Conservation (phyloP, 1,284 basidiomycete genomes). For the Heterobasidion annosum region DNA sequence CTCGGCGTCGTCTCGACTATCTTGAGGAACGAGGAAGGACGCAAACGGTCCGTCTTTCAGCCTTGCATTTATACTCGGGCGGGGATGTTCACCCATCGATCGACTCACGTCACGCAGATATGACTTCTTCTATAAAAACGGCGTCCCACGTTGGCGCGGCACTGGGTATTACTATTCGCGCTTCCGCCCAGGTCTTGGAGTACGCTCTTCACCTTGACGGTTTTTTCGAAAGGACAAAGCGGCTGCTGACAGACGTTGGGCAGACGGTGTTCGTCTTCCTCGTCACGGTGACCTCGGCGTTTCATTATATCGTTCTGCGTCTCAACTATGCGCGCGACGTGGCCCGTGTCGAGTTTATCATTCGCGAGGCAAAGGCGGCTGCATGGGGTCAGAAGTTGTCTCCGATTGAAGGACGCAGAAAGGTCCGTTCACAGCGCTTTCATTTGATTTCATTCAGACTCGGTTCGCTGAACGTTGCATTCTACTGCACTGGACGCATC, state of each 20-base stretch:
- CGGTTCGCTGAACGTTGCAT: no score
- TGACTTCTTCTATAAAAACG: constrained; percentile 89
- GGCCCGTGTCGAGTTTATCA: constrained; percentile 58
- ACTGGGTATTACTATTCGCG: constrained; percentile 89
- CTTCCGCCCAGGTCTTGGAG: constrained; percentile 83
- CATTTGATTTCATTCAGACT: not conserved
- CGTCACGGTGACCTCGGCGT: constrained; percentile 55
- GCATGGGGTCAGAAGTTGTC: constrained; percentile 73
- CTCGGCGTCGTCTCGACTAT: constrained; percentile 83
- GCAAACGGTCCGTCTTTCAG: constrained; percentile 56
- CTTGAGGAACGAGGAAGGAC: constrained; percentile 64
- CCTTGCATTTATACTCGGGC: not conserved
- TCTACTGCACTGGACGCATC: not conserved
- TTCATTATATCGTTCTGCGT: constrained; percentile 75
- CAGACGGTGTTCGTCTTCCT: constrained; percentile 75
- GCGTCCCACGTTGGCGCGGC: constrained; percentile 83
- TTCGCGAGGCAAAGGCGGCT: constrained; percentile 49
- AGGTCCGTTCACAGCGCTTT: constrained; percentile 32
- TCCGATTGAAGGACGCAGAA: constrained; percentile 52
- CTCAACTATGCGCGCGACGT: constrained; percentile 73
- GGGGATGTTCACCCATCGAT: not conserved
- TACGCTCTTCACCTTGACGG: constrained; percentile 23
- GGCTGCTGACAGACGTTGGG: not conserved
- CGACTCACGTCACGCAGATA: constrained; percentile 37
- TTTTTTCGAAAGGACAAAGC: not conserved